Evolutionary conservation across 2,329 filamentous ascomycete species (phyloP).

Genomic region (Dactylellina leptospora): DNA sequence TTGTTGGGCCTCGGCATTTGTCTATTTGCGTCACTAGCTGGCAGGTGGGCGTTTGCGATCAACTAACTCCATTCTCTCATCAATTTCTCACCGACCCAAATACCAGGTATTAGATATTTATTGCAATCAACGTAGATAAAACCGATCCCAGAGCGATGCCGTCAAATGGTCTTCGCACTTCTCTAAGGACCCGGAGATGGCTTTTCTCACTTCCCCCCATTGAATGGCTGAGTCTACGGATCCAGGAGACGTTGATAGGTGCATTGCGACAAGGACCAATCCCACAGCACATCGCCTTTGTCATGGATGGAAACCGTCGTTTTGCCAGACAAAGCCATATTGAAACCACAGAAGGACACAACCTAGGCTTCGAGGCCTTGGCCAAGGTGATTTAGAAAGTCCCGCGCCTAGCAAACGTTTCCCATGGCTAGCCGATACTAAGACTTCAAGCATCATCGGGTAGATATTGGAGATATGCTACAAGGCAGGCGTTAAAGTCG

Average conservation of each 20-base stretch:
- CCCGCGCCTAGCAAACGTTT: constrained; percentile 31
- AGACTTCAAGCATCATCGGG: neutral
- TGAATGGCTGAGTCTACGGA: constrained; percentile 82
- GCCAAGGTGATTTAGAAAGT: constrained; percentile 78
- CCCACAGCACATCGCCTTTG: constrained; percentile 95
- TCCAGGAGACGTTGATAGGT: constrained; percentile 86
- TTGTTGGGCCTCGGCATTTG: constrained; percentile 4
- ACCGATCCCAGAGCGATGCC: constrained; percentile 16
- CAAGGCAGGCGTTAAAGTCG: constrained; percentile 93
- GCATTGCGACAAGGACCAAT: constrained; percentile 89
- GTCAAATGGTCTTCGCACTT: constrained; percentile 49
- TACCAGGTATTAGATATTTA: neutral
- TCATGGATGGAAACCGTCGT: constrained; percentile 97
- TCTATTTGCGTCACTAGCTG: neutral
- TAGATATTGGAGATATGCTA: constrained; percentile 95
- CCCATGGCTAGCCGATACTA: neutral
- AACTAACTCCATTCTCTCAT: no score
- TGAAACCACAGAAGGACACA: constrained; percentile 95
- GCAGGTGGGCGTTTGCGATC: no score
- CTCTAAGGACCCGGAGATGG: constrained; percentile 67
- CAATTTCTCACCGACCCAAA: neutral
- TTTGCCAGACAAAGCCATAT: constrained; percentile 91
- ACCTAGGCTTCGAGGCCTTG: constrained; percentile 92
- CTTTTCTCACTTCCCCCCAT: constrained; percentile 86
- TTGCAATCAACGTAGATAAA: no score